Evolutionary conservation across 2,329 filamentous ascomycete species (phyloP), one percentile per base, ranked within the genome.

Genomic region (Ambrosiella beaveri): DNA sequence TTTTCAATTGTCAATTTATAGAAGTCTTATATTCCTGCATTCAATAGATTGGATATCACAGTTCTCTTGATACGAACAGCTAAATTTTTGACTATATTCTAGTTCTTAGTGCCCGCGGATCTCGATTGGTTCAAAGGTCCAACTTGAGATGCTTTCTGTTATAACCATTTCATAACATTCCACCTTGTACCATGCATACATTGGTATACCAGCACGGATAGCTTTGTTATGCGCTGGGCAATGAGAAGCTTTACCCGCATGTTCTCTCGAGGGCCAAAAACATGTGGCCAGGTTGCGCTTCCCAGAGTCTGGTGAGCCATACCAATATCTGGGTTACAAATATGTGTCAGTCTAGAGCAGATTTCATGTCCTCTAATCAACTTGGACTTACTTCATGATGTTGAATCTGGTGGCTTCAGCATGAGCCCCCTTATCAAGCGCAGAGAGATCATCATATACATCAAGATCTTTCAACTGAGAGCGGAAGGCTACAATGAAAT

Each of bases 401-500:
- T 88, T 88, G 5, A 89, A 89, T 65, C 82, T 86, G 44, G 77
- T 84, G 11, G 90, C 90, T 68, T 95, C 89, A 27, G 79, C 75
- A 68, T 95, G 89, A 6, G 86, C 86, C 60, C 81, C 81, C 66
- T 84, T 82, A 69, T 95, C 90, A 38, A 95, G 75, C 35, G 76
- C 74, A 45, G 82, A 82, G 44, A 95, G 76, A 60, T 84, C 75
- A 9, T 78, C 78, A 60, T 81, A 80, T 62, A 88, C 80, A 1
- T 84, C 85, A 11, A 75, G 78, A 1, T 77, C 74, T 41, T 82
- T 81, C 58, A 95, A 79, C 62, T 75, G 78, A 5, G 86, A 91
- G 13, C 87, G 79, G 70, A 95, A 95, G 3, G 84, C 84, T 45
- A 95, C 88, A 58, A 93, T 82, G 70, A 91, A 95, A 72, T 91